A percentile compares a stretch with the other conserved stretches of the same genome.
Evolutionary conservation across 1,284 basidiomycete species (phyloP).

Genomic region (Abortiporus biennis): DNA sequence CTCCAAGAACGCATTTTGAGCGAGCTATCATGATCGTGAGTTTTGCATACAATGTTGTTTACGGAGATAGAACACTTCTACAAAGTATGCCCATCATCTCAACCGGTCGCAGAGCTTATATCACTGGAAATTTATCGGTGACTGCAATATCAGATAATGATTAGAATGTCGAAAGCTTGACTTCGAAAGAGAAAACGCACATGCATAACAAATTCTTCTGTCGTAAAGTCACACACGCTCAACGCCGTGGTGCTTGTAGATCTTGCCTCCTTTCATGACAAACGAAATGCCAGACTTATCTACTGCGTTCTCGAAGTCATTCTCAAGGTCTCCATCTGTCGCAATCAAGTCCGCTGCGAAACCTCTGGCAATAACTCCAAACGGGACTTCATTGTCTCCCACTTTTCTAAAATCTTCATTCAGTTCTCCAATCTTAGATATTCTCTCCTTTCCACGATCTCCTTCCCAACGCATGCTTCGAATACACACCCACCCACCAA

Average conservation of each 20-base stretch:
- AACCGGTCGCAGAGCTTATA: not conserved
- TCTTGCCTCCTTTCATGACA: constrained; percentile 53
- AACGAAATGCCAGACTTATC: constrained; percentile 37
- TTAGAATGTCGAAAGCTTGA: no score
- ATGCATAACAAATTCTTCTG: not conserved
- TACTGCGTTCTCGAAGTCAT: constrained; percentile 44
- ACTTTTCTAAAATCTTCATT: constrained; percentile 21
- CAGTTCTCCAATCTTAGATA: constrained; percentile 27
- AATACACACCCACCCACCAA: constrained; percentile 54
- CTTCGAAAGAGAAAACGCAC: no score
- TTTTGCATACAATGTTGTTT: not conserved
- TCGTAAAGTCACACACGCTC: constrained; percentile 14
- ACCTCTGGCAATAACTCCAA: constrained; percentile 44
- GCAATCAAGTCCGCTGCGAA: constrained; percentile 59
- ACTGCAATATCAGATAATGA: not conserved
- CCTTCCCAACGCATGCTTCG: constrained; percentile 48
- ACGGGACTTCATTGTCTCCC: constrained; percentile 53
- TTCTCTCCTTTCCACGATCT: constrained; percentile 23
- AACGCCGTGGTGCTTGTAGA: constrained; percentile 40
- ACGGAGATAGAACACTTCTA: not conserved
- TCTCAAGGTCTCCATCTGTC: constrained; percentile 40
- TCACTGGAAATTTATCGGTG: not conserved
- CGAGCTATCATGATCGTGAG: no score
- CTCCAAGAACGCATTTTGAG: no score
- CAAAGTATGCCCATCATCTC: not conserved